Evolutionary conservation across 805 yeast genomes (phyloP), one percentile per base, ranked within the genome.

Genomic region (Candida endomychidarum): DNA sequence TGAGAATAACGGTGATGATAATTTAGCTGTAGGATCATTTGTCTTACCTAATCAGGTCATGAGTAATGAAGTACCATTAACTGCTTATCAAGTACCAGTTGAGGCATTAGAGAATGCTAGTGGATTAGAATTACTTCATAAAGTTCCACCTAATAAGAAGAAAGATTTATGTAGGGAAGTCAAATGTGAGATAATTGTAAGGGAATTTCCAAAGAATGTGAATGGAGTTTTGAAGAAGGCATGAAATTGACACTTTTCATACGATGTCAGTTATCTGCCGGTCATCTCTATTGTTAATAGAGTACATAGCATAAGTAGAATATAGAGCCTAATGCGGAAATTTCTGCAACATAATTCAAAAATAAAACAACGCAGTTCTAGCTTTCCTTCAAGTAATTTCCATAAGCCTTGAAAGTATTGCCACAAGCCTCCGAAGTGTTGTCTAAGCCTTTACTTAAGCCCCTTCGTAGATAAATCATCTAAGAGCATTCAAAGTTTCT

Each of bases 21-120:
- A 68, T 10, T 65, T 87, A 9, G 78, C 91, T 2, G 87, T 88
- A 7, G 98, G 85, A 1, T 96, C 98, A 0, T 93, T 93, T 67
- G 96, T 93, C 10, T 61, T 93, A 50, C 99, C 99, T 19, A 93
- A 93, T 58, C 88, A 75, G n/a, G 68, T 60, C 6, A 90, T 93
- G 38, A 70, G 79, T 36, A 93, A 93, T 57, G 64, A 66, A 17
- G 75, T 78, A 1, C 89, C 90, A 5, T 67, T 93, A 46, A 78
- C 78, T 28, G 68, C 75, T 8, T 93, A 89, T 64, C 85, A 85
- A 57, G 95, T 90, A 8, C 97, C 98, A 2, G 61, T 90, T 0
- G 91, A 90, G 48, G 95, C 96, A 0, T 65, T 93, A 41, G 98
- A 93, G 61, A 76, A 86, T 53, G 76, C 95, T 2, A 71, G 90